Base-by-base conservation (phyloP, 495 filamentous ascomycete species). In the Penicillium egyptiacum region DNA sequence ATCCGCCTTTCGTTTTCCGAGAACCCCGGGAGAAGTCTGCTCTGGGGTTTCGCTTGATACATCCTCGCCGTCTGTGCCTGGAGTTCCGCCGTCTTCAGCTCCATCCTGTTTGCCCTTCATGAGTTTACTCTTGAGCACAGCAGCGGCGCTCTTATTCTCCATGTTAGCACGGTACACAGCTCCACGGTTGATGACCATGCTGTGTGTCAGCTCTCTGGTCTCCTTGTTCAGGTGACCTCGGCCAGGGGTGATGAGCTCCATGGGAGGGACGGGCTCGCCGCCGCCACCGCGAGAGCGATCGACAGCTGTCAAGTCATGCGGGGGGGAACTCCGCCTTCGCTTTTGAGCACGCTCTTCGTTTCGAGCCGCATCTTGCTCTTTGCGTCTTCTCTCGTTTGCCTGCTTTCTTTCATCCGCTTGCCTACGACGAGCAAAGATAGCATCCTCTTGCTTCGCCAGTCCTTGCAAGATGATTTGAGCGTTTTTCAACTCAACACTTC, bases 141-240 rank as follows among this genome's bases (percentile, higher is more conserved):
- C 91, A 26, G 94, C 94, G 42, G 94, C 94, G 68, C 91, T 96
- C 76, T 94, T 95, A 74, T 98, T 98, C 57, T 91, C 89, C 56
- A 85, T 75, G 62, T 94, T 96, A 23, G 88, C 87, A 61, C 88
- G 84, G 57, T 86, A 83, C 28, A 89, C 78, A n/a, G 81, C 82
- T 22, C 84, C 81, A 58, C 89, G 86, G 66, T 92, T 96, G 57
- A 89, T 81, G 25, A 95, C 81, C 90, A 94, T 90, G 62, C 91
- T 92, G 63, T 95, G 87, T n/a, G 90, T 92, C 57, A 90, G 70
- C 46, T 82, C 72, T 54, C 81, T 78, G 11, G 81, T 81, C 59
- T 87, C 80, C 35, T 85, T 83, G 11, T 84, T 74, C 41, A 87
- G 67, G 66, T 87, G 76, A 44, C 83, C 79, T 48, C 77, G 73